Percentiles rank a stretch among this genome's conserved stretches.
Conservation (phyloP, 2,329 filamentous ascomycete genomes). For the Fusarium miscanthi region DNA sequence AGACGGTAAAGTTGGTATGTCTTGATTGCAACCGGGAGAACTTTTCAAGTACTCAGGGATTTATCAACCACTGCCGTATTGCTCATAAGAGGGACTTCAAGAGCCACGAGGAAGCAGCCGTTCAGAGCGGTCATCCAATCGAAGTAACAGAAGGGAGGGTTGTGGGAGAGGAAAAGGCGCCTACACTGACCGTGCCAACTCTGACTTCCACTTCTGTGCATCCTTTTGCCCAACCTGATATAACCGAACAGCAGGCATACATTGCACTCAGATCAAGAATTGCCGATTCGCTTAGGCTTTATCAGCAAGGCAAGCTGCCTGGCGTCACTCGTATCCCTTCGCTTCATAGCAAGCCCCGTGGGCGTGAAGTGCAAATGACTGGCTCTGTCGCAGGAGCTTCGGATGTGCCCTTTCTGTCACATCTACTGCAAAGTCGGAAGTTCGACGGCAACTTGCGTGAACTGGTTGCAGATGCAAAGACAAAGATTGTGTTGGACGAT, state of each 20-base stretch:
- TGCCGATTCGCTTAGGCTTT: slow-evolving; percentile 63
- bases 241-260: slow-evolving; percentile 65
- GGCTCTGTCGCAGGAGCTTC: slow-evolving; percentile 63
- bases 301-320: slow-evolving; percentile 62
- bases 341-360: slow-evolving; percentile 19
- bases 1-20: slow-evolving; percentile 91
- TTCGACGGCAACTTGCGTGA: slow-evolving; percentile 69
- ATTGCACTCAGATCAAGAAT: slow-evolving; percentile 64
- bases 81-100: slow-evolving; percentile 94
- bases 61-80: slow-evolving; percentile 98
- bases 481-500: slow-evolving; percentile 62
- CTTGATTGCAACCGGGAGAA: slow-evolving; percentile 88
- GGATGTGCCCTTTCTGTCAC: slow-evolving; percentile 74
- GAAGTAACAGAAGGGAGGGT: slow-evolving; percentile 56
- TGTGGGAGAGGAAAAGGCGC: slow-evolving; percentile 43
- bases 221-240: slow-evolving; percentile 56
- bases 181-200: slow-evolving; percentile 16
- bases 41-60: slow-evolving; percentile 97
- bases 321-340: slow-evolving; percentile 60
- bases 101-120: slow-evolving; percentile 93
- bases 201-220: slow-evolving; percentile 46
- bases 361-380: slow-evolving; percentile 22
- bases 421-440: slow-evolving; percentile 70
- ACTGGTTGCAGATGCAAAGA: slow-evolving; percentile 69
- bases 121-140: slow-evolving; percentile 85